These are phyloP conservation scores for Podospora conica DNA, from an alignment of 495 filamentous ascomycete genomes.

Conservation along the genomic window DNA sequence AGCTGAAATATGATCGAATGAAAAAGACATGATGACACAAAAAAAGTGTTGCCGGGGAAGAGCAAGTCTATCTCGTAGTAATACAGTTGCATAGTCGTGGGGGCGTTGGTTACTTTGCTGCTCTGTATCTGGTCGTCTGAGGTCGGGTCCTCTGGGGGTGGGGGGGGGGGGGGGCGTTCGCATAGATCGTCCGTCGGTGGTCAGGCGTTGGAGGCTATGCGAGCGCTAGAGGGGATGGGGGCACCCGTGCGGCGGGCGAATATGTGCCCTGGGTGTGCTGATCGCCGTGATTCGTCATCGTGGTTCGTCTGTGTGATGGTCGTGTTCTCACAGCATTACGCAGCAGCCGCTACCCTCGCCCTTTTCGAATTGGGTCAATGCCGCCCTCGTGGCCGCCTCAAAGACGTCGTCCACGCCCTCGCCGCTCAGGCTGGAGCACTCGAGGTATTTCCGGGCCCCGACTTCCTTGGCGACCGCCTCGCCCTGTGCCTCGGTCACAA, in stretches of 20 bases:
- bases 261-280: neutral
- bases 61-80: constrained; percentile 11
- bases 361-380: constrained; percentile 86
- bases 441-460: constrained; percentile 91
- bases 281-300: neutral
- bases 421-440: constrained; percentile 94
- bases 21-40: neutral
- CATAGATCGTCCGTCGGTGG: neutral
- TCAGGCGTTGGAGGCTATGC: neutral
- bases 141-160: neutral
- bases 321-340: constrained; percentile 68
- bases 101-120: neutral
- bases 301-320: neutral
- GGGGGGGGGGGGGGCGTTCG: neutral
- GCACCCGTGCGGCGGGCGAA: neutral
- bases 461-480: constrained; percentile 74
- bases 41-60: neutral
- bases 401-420: constrained; percentile 99
- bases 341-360: constrained; percentile 79
- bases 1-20: neutral
- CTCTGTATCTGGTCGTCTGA: neutral
- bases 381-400: constrained; percentile 94
- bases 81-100: neutral
- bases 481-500: constrained; percentile 75
- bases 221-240: neutral